Percentiles rank a stretch among this genome's conserved stretches.
These are phyloP conservation scores for Suillus weaverae DNA, from an alignment of 768 basidiomycete genomes.

Conservation along the genomic window DNA sequence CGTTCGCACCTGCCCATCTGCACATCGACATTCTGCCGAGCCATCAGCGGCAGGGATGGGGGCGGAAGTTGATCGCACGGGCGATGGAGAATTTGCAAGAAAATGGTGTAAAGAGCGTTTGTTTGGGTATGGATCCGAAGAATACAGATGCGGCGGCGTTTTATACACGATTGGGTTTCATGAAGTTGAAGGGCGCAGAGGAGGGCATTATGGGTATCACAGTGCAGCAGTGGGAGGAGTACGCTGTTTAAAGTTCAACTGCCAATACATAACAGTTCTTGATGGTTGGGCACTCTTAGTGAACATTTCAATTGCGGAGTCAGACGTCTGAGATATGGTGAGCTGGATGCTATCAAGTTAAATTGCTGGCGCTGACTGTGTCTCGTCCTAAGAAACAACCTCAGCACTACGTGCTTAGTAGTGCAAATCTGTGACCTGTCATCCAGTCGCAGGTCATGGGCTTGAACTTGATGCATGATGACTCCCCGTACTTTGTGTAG, in stretches of 20 bases:
- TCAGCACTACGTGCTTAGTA: neutral
- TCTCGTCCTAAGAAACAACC: neutral
- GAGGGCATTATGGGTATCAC: constrained; percentile 55
- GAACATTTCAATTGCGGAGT: neutral
- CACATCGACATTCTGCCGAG: constrained; percentile 72
- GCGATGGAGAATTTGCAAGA: constrained; percentile 56
- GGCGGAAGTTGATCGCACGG: constrained; percentile 56
- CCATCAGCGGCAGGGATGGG: constrained; percentile 71
- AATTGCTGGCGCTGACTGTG: neutral
- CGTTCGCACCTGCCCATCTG: constrained; percentile 71
- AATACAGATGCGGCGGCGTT: constrained; percentile 62
- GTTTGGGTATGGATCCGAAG: constrained; percentile 67
- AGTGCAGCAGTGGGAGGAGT: constrained; percentile 39
- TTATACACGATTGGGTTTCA: constrained; percentile 64
- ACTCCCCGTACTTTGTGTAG: neutral
- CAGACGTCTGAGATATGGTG: neutral
- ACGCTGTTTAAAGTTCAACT: neutral
- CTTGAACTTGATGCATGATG: neutral
- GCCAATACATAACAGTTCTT: neutral
- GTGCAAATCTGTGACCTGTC: neutral
- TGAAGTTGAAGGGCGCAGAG: constrained; percentile 50
- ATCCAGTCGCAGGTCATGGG: neutral
- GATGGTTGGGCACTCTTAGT: neutral
- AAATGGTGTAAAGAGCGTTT: constrained; percentile 49
- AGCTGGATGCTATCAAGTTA: neutral